Evolutionary conservation across 176 grass and related monocot genomes (phyloP).

Genomic region (Bolboschoenus planiculmis): DNA sequence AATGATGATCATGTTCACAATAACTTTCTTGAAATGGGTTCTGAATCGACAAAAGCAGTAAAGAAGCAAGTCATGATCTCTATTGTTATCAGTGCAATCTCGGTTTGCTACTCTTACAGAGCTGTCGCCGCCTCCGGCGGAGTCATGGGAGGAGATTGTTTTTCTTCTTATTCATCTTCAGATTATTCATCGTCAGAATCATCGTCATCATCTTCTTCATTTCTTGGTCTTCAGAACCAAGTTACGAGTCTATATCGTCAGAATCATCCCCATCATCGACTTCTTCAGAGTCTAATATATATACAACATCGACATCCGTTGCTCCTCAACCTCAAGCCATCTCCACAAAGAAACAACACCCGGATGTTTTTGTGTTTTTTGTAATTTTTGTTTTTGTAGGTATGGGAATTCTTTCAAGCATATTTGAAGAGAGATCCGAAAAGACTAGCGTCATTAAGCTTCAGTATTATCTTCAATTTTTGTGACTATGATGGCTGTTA

Average conservation of each 20-base stretch:
- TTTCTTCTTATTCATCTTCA: not conserved
- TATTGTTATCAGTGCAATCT: not conserved
- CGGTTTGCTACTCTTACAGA: not conserved
- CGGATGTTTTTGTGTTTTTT: not conserved
- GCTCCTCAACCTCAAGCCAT: not conserved
- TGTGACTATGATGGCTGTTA: no score
- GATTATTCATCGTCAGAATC: not conserved
- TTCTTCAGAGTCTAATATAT: not conserved
- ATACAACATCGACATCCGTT: not conserved
- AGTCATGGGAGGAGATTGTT: not conserved
- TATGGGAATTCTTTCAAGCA: not conserved
- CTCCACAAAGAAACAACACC: not conserved
- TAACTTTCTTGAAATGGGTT: not conserved
- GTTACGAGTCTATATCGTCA: not conserved
- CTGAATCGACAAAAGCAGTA: not conserved
- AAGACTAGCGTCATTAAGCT: not conserved
- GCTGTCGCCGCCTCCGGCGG: not conserved
- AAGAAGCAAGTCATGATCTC: not conserved
- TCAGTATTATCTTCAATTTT: not conserved
- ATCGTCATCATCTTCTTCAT: not conserved
- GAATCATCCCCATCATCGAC: not conserved
- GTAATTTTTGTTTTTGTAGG: not conserved
- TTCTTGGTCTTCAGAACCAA: not conserved
- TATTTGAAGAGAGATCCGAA: not conserved
- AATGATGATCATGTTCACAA: not conserved